Evolutionary conservation across 2,329 filamentous ascomycete species (phyloP).

Genomic region (Chaetomiaceae sp.): DNA sequence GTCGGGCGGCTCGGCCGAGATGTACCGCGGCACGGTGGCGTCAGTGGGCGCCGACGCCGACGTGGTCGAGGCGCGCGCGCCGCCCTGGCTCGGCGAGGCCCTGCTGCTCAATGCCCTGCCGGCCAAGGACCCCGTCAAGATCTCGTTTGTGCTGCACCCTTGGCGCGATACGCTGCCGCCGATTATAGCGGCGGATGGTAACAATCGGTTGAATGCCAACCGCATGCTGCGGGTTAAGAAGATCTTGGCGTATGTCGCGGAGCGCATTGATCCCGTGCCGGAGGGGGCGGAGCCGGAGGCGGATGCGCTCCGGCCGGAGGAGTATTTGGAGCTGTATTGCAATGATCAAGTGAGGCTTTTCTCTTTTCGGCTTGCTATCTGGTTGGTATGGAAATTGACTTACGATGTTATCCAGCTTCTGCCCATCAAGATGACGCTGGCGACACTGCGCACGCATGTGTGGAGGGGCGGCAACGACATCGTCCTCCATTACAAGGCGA

Average conservation of each 20-base stretch:
- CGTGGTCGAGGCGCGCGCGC: slow-evolving; percentile 75
- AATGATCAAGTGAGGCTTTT: slow-evolving; percentile 75
- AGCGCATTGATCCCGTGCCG: slow-evolving; percentile 67
- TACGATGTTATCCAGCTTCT: slow-evolving; percentile 47
- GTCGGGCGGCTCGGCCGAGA: slow-evolving; percentile 65
- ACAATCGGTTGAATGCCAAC: slow-evolving; percentile 90
- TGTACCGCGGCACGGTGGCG: slow-evolving; percentile 85
- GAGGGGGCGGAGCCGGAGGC: slow-evolving; percentile 48
- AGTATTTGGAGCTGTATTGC: slow-evolving; percentile 92
- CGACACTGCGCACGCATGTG: slow-evolving; percentile 81
- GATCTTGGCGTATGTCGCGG: slow-evolving; percentile 84
- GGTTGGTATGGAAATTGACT: background rate
- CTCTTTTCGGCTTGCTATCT: background rate
- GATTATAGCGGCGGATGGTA: slow-evolving; percentile 69
- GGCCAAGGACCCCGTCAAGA: slow-evolving; percentile 86
- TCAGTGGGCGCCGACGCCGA: slow-evolving; percentile 72
- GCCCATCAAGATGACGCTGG: slow-evolving; percentile 81
- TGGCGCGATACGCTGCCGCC: slow-evolving; percentile 68
- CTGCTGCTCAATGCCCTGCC: slow-evolving; percentile 77
- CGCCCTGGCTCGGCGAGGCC: slow-evolving; percentile 88
- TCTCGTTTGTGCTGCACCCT: slow-evolving; percentile 88
- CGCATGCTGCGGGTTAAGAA: slow-evolving; percentile 95
- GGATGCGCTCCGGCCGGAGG: slow-evolving; percentile 67
- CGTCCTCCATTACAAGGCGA: slow-evolving; percentile 82
- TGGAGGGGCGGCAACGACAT: slow-evolving; percentile 97